Conservation (phyloP, 306 rosid genomes). For the Parietaria judaica region DNA sequence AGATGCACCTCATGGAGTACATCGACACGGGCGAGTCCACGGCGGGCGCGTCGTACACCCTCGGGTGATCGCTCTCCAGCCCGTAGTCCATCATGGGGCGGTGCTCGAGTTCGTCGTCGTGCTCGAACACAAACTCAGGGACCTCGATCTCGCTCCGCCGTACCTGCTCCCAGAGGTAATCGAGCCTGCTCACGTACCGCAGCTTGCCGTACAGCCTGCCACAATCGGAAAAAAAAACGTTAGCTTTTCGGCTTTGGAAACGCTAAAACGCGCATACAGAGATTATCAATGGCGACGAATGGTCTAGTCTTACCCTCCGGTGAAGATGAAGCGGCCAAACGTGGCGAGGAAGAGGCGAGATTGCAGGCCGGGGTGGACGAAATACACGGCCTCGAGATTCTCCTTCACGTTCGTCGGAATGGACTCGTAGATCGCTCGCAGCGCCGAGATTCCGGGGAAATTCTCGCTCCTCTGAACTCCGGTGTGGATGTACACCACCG, state of each 20-base stretch:
- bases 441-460: conserved; percentile 72
- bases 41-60: conserved; percentile 56
- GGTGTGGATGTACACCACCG: conserved; percentile 71
- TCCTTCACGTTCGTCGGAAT: conserved; percentile 59
- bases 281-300: no score
- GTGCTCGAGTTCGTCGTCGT: conserved; percentile 85
- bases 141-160: conserved; percentile 65
- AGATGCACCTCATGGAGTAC: conserved; percentile 93
- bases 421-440: conserved; percentile 74
- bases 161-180: conserved; percentile 73
- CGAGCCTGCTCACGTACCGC: conserved; percentile 69
- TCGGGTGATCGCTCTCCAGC: conserved; percentile 76
- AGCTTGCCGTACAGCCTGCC: conserved; percentile 74
- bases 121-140: conserved; percentile 79
- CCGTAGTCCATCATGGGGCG: conserved; percentile 96
- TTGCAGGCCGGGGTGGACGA: conserved; percentile 76
- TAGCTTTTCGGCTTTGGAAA: neutral
- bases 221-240: conserved; percentile 16
- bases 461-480: conserved; percentile 72
- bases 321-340: conserved; percentile 75
- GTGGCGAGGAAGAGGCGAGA: conserved; percentile 86
- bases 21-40: conserved; percentile 50
- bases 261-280: conserved; percentile 7
- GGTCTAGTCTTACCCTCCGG: conserved; percentile 44
- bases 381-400: conserved; percentile 72